Evolutionary conservation across 495 filamentous ascomycete species (phyloP).

Genomic region (Hyphodiscus hymeniophilus): DNA sequence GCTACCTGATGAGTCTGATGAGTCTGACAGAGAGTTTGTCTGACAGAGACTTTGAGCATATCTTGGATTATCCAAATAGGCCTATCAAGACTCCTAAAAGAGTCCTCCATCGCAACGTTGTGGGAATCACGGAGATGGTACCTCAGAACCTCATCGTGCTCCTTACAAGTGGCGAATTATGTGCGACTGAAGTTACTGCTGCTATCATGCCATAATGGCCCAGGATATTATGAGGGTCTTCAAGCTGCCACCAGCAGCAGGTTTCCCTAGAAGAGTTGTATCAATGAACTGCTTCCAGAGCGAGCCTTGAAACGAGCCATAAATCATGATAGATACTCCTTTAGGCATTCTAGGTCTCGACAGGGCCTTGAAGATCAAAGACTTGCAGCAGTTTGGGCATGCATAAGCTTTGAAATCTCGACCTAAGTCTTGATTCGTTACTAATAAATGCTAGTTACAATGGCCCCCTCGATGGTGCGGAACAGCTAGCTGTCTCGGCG

Average conservation of each 20-base stretch:
- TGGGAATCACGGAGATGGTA: constrained; percentile 37
- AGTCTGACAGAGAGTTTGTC: not conserved
- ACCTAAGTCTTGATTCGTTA: not conserved
- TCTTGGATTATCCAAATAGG: not conserved
- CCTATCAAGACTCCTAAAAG: not conserved
- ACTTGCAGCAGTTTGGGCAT: not conserved
- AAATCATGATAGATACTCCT: constrained; percentile 48
- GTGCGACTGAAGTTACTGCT: constrained; percentile 37
- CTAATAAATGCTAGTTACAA: not conserved
- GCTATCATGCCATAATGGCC: constrained; percentile 53
- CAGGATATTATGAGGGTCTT: too few species aligned
- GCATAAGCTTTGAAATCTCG: not conserved
- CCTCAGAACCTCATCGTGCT: constrained; percentile 32
- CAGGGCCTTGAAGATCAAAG: not conserved
- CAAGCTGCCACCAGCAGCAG: too few species aligned
- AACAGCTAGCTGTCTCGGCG: not conserved
- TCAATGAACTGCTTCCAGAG: constrained; percentile 57
- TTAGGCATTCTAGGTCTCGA: constrained; percentile 28
- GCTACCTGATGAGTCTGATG: not conserved
- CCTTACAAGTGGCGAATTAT: constrained; percentile 35
- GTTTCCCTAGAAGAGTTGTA: constrained; percentile 50
- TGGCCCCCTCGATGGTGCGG: not conserved
- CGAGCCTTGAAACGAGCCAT: constrained; percentile 50
- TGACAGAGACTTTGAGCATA: too few species aligned
- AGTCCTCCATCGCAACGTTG: not conserved